A percentile compares a stretch with the other conserved stretches of the same genome.
Conservation (phyloP, 176 grass and related monocot species). For the Eremochloa ophiuroides region DNA sequence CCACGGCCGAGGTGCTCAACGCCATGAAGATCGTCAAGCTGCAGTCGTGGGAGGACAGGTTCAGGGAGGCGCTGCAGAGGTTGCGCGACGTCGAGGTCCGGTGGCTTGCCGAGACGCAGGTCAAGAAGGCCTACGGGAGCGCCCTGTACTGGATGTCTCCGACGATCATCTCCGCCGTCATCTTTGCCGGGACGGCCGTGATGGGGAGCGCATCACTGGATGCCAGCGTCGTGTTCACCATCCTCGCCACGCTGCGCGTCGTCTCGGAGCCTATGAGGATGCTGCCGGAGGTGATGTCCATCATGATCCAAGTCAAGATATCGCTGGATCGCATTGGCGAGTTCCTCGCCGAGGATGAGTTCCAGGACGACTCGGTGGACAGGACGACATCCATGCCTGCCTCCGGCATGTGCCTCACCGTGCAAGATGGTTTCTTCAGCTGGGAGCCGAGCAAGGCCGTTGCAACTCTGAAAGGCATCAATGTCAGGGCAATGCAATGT, state of each 20-base stretch:
- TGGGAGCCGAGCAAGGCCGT: constrained; percentile 48
- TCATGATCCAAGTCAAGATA: constrained; percentile 89
- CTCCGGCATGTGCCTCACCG: constrained; percentile 20
- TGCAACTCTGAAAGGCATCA: constrained; percentile 47
- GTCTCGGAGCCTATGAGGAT: constrained; percentile 72
- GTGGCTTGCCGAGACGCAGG: constrained; percentile 67
- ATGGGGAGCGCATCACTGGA: constrained; percentile 46
- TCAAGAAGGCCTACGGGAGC: constrained; percentile 74
- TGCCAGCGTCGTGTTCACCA: constrained; percentile 72
- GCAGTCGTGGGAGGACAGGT: constrained; percentile 69
- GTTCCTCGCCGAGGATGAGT: constrained; percentile 75
- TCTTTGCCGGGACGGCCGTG: constrained; percentile 53
- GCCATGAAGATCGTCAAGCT: constrained; percentile 87
- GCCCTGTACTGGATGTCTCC: constrained; percentile 77
- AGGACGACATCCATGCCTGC: background rate
- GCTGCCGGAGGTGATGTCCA: constrained; percentile 73
- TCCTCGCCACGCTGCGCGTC: constrained; percentile 72
- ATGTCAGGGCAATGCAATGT: constrained; percentile 17
- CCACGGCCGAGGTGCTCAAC: constrained; percentile 68
- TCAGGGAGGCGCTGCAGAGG: constrained; percentile 29
- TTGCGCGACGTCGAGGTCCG: constrained; percentile 63
- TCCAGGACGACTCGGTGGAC: constrained; percentile 49
- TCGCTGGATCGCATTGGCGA: constrained; percentile 60
- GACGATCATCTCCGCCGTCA: constrained; percentile 58
- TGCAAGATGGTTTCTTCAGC: constrained; percentile 49